phyloP scores from a whole-genome alignment of 352 stramenopile genomes.

The Thalassiosira ordinaria region DNA sequence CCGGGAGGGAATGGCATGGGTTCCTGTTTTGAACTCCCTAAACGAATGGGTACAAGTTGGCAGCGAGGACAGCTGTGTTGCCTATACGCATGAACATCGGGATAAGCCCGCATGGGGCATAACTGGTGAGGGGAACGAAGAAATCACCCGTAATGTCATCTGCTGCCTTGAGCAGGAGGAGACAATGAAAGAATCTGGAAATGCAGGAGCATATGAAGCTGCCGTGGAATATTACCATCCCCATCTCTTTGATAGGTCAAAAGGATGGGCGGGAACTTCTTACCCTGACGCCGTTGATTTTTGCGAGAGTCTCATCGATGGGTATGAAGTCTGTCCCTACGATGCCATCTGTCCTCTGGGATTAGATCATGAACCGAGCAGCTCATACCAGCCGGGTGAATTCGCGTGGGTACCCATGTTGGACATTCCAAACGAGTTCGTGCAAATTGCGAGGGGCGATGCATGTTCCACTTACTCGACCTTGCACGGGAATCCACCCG shows the following conservation, averaged over 20 bases:
- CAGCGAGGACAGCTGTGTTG: background rate
- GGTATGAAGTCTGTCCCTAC: conserved; percentile 1
- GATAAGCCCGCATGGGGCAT: conserved; percentile 17
- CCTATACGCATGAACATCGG: conserved; percentile 5
- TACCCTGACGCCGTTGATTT: too few species aligned
- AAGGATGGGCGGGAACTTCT: too few species aligned
- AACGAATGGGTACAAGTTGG: conserved; percentile 17
- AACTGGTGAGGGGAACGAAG: conserved; percentile 37
- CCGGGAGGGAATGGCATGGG: too few species aligned
- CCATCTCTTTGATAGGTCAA: too few species aligned
- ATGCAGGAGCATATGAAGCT: too few species aligned
- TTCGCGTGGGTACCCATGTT: background rate
- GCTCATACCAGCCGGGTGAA: background rate
- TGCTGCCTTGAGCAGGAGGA: too few species aligned
- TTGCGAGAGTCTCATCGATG: too few species aligned
- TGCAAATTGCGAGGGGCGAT: background rate
- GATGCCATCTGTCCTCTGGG: background rate
- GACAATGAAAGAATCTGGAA: too few species aligned
- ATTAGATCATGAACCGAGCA: background rate
- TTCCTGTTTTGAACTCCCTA: background rate
- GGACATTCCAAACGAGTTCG: background rate
- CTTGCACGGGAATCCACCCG: background rate
- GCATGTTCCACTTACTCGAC: background rate
- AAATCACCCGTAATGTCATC: conserved; percentile 30
- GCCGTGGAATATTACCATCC: too few species aligned